Evolutionary conservation across 768 basidiomycete species (phyloP), one percentile per base, ranked within the genome.

Genomic region (Podaxis rugospora): DNA sequence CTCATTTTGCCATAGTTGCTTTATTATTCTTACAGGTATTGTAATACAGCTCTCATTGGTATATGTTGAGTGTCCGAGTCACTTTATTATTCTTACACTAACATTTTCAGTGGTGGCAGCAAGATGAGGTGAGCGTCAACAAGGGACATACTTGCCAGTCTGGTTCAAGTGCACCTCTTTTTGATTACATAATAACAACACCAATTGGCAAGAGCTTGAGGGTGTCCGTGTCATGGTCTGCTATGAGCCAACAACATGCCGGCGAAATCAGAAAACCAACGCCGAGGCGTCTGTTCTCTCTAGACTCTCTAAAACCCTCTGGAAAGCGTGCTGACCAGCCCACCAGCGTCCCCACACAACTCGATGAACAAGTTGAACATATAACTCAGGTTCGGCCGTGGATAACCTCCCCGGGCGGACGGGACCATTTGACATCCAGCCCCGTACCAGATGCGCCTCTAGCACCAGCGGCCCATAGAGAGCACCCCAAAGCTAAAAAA

Each of bases 241-340:
- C n/a, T 46, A 52, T 52, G 51, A 35, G 16, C 27, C 18, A 25
- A 23, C 28, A 35, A 13, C 35, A 62, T 13, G 52, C 37, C 13
- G 9, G 13, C 44, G 52, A 47, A 27, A 7, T 54, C 49, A 66
- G 62, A 42, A 66, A 62, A 57, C 65, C 58, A 50, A 64, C 61
- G 49, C 64, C 64, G 28, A 62, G 67, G 27, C 66, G 67, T 11
- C 65, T 67, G 23, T 68, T 69, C 55, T 69, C 69, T 37, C 63
- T 72, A 4, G 67, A 68, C 21, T 67, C 67, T 9, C 27, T 65
- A 1, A 69, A 65, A 47, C 67, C 68, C 25, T 55, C 56, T 23
- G 55, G 54, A 28, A 67, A 67, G 28, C 42, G 21, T 13, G 3
- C 68, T 14, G 65, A 63, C 23, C 63, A 49, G 13, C 40, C 47